Base-by-base conservation (phyloP, 257 asterid genomes). In the Penstemon newberryi region DNA sequence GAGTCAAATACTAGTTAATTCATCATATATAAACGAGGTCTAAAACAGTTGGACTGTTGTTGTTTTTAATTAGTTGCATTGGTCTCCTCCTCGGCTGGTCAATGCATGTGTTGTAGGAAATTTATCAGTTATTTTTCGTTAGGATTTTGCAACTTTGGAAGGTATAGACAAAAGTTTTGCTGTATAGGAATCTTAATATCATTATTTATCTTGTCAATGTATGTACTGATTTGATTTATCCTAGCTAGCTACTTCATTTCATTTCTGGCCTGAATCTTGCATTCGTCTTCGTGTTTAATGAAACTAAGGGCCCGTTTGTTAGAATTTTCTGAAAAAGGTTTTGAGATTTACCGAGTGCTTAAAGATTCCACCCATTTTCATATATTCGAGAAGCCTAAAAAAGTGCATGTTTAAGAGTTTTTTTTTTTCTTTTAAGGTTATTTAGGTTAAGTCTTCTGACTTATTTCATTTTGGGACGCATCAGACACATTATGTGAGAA, bases 81-180 rank as follows among this genome's bases (percentile, higher is more conserved):
- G 33, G 65, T 69, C 66, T 74, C 75, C 66, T 74, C 75, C 18
- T 73, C 55, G 12, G 45, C 44, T 51, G 33, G 33, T 25, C 33
- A 25, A 25, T 25, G n/a, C n/a, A n/a, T n/a, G 33, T 25, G 33
- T 25, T 25, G 33, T 25, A 25, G 2, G 33, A 25, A 25, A 25
- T 1, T 25, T 25, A 25, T 25, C 33, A 25, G 33, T 1, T 2
- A 4, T 13, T 7, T 56, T 66, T 45, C 8, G 68, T 13, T 71
- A 61, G 78, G 76, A 37, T 66, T 78, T 6, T 75, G 67, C 63
- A 45, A 43, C 18, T 73, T 58, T 18, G 71, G 40, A 56, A 73
- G 71, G 67, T 71, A 60, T 65, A 70, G 84, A 79, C 81, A 79
- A 77, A 66, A 75, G 67, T 50, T 63, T 72, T 65, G 71, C 75